Evolutionary conservation across 176 grass and related monocot genomes (phyloP).

Genomic region (Urochloa ruziziensis): DNA sequence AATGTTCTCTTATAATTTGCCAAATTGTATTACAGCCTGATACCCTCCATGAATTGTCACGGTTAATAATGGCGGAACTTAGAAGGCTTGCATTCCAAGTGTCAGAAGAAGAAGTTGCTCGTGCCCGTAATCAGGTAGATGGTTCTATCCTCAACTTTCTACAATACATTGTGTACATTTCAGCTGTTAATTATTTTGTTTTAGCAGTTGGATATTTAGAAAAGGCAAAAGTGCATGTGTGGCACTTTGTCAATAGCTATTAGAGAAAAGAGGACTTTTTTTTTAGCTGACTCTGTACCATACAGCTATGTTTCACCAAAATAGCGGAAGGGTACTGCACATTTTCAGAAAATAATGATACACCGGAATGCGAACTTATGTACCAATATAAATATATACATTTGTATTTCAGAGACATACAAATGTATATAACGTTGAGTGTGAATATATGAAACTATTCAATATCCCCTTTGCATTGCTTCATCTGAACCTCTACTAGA

Average conservation of each 20-base stretch:
- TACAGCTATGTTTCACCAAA: not conserved
- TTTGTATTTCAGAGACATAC: not conserved
- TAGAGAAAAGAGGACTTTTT: not conserved
- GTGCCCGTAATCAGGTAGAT: conserved; percentile 87
- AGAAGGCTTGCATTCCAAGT: conserved; percentile 78
- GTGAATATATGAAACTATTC: not conserved
- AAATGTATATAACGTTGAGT: too few species aligned
- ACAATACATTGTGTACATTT: conserved; percentile 15
- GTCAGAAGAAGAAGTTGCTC: conserved; percentile 73
- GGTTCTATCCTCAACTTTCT: conserved; percentile 12
- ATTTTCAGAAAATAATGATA: not conserved
- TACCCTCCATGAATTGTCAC: conserved; percentile 64
- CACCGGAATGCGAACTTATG: not conserved
- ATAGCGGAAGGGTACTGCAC: not conserved
- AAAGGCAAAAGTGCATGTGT: conserved; percentile 5
- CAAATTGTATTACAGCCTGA: conserved; percentile 60
- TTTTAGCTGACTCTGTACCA: not conserved
- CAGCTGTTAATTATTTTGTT: not conserved
- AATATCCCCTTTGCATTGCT: not conserved
- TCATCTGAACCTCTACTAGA: not conserved
- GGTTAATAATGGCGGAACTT: conserved; percentile 82
- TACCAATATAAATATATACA: not conserved
- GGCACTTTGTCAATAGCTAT: conserved; percentile 9
- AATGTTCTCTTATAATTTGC: conserved; percentile 29
- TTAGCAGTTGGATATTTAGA: conserved; percentile 16